Conservation (phyloP, 495 filamentous ascomycete genomes). For the Xylaria cubensis region DNA sequence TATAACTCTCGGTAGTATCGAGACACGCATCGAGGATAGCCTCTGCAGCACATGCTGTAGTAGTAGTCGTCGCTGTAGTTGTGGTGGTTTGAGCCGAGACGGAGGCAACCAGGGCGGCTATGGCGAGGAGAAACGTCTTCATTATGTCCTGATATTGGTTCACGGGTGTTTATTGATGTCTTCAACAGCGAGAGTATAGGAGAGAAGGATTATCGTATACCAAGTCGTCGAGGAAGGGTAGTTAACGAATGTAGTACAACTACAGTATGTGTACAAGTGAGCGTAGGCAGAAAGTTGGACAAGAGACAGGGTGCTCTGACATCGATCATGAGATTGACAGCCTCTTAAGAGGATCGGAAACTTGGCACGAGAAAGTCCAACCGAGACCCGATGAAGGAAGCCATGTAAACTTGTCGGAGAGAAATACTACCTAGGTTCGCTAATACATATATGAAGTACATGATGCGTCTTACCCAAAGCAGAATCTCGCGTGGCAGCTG, state of each 20-base stretch:
- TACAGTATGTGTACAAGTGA: conserved; percentile 9
- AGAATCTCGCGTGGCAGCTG: conserved; percentile 6
- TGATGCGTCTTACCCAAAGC: background rate
- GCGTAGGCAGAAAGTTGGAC: background rate
- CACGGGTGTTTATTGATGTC: background rate
- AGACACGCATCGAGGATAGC: conserved; percentile 56
- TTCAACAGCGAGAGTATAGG: conserved; percentile 2
- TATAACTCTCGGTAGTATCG: conserved; percentile 43
- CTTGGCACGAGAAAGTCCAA: conserved; percentile 25
- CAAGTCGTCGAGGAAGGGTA: background rate
- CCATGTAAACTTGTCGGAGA: background rate
- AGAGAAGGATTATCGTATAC: background rate
- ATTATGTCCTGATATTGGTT: conserved; percentile 9
- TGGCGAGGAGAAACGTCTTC: conserved; percentile 29
- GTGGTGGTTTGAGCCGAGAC: conserved; percentile 11
- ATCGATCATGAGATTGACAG: conserved; percentile 4
- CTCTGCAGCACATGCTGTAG: conserved; percentile 46
- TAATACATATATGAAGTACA: conserved; percentile 3
- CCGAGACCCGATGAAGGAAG: conserved; percentile 3
- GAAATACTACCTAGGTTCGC: background rate
- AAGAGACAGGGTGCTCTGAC: background rate
- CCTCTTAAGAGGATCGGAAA: conserved; percentile 13
- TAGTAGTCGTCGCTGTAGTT: conserved; percentile 16
- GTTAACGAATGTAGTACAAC: conserved; percentile 4
- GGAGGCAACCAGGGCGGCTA: conserved; percentile 40